Base-by-base conservation (phyloP, 768 basidiomycete genomes). In the Crassisporium funariophilum region DNA sequence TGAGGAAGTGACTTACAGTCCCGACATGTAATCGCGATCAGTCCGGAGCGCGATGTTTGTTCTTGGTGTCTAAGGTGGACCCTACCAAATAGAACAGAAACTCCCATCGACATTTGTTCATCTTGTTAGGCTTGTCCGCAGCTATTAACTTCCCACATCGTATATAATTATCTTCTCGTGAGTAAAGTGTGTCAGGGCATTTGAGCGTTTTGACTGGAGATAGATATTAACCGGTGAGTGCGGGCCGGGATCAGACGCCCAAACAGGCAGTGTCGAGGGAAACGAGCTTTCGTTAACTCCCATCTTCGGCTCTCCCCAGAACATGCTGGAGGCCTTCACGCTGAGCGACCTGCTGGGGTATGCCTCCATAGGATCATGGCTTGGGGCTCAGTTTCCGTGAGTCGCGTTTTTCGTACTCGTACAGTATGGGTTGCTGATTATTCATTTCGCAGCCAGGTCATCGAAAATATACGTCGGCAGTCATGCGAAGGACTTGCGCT, bases 401-500 rank as follows among this genome's bases (percentile, higher is more conserved):
- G 88, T 81, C 1, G 21, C 8, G 17, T 9, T 48, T 23, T 43
- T 24, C 47, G 15, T 45, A 38, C 41, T 38, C 35, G 20, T 29
- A 31, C 10, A 44, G 15, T 33, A 24, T n/a, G 6, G 35, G 24
- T 27, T 35, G 44, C 27, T 49, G 16, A 49, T 49, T 43, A 22
- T 20, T 31, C 34, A 15, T 15, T 45, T 29, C 43, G 10, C 59
- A 95, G 92, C 38, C 94, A 97, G 73, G 77, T 95, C 7, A 37
- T 94, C 23, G 85, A 91, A 70, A 97, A 95, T 65, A 71, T 78
- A 46, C 74, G 73, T 46, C 71, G 77, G 13, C 81, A 86, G 62
- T 92, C 89, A 35, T 91, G 88, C 62, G 92, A 93, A 57, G 88
- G 95, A 22, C 83, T 99, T 40, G 88, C 97, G 1, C 73, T 98